Conservation (phyloP, 1,284 basidiomycete genomes). For the Fomitopsis palustris region DNA sequence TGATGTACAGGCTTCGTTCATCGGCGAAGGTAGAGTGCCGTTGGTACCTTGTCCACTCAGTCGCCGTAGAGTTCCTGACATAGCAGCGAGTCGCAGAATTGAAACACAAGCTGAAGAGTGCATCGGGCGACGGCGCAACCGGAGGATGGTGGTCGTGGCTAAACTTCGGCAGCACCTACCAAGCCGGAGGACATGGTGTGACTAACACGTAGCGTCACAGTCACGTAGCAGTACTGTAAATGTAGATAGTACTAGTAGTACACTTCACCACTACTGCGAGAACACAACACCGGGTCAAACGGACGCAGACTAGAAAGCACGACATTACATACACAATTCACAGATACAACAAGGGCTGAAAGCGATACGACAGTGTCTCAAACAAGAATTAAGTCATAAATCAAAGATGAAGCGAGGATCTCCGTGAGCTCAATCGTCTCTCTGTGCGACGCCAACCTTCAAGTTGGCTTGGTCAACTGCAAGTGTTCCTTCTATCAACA, state of each 20-base stretch:
- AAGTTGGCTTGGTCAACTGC: constrained; percentile 29
- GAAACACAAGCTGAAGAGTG: background rate
- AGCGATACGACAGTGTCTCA: background rate
- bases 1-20: background rate
- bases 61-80: background rate
- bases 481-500: background rate
- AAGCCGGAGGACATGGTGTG: too few species aligned
- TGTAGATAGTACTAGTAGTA: too few species aligned
- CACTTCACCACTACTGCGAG: too few species aligned
- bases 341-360: too few species aligned
- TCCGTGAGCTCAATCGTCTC: constrained; percentile 23
- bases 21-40: background rate
- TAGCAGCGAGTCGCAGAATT: background rate
- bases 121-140: background rate
- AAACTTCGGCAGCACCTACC: too few species aligned
- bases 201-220: too few species aligned
- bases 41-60: background rate
- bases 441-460: constrained; percentile 27
- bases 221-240: too few species aligned
- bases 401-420: background rate
- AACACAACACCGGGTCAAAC: too few species aligned
- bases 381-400: background rate
- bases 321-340: too few species aligned
- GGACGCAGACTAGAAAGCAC: too few species aligned
- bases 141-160: too few species aligned